A percentile compares a stretch with the other conserved stretches of the same genome.
phyloP scores from a whole-genome alignment of 208 protist genomes.

The Trypanosoma theileri region DNA sequence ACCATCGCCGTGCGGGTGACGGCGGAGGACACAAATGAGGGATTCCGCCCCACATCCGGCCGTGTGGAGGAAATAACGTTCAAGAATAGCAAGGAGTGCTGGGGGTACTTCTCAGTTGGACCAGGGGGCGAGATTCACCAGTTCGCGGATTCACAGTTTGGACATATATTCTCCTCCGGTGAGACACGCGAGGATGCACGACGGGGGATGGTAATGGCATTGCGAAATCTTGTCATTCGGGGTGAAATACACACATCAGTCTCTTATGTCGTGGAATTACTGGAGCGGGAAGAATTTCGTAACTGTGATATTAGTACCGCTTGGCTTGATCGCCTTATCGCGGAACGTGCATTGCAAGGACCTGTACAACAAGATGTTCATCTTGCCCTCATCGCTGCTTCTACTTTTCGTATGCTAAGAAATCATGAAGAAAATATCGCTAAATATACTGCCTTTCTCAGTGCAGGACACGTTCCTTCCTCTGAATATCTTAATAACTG shows the following conservation, averaged over 20 bases:
- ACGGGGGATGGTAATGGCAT: slow-evolving; percentile 87
- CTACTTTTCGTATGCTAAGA: slow-evolving; percentile 58
- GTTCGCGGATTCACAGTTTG: slow-evolving; percentile 97
- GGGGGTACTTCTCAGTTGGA: slow-evolving; percentile 98
- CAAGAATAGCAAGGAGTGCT: slow-evolving; percentile 95
- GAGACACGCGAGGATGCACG: slow-evolving; percentile 93
- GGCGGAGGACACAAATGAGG: slow-evolving; percentile 96
- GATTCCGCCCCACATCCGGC: slow-evolving; percentile 96
- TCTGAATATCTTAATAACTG: slow-evolving; percentile 65
- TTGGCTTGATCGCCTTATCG: slow-evolving; percentile 88
- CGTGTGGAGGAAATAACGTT: slow-evolving; percentile 95
- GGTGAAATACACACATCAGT: slow-evolving; percentile 96
- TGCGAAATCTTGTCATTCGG: slow-evolving; percentile 94
- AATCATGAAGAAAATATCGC: slow-evolving; percentile 48
- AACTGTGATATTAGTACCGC: slow-evolving; percentile 79
- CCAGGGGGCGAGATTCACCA: slow-evolving; percentile 90
- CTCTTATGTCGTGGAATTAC: slow-evolving; percentile 91
- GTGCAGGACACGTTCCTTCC: slow-evolving; percentile 85
- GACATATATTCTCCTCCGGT: slow-evolving; percentile 97
- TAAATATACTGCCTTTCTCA: slow-evolving; percentile 74
- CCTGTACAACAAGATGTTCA: slow-evolving; percentile 59
- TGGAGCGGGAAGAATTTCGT: slow-evolving; percentile 83
- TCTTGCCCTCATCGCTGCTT: slow-evolving; percentile 72
- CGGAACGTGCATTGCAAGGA: slow-evolving; percentile 45
- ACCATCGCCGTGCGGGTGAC: slow-evolving; percentile 97